Evolutionary conservation across 495 filamentous ascomycete genomes (phyloP).

Genomic region (Penicillium argentinense): DNA sequence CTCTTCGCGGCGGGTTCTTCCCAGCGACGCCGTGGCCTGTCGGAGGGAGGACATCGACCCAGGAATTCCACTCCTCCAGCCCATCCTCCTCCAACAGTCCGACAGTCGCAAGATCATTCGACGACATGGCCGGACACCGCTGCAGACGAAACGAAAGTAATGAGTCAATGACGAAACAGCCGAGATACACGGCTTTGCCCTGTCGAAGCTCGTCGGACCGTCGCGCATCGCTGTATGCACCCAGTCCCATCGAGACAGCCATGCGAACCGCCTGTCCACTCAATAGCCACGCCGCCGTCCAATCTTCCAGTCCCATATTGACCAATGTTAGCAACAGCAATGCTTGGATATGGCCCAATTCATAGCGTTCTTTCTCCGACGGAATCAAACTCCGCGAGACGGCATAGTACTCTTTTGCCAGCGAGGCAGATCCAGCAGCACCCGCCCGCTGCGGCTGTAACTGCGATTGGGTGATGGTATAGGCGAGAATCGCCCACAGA

Average conservation of each 20-base stretch:
- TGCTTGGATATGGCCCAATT: conserved; percentile 63
- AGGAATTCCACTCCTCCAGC: conserved; percentile 72
- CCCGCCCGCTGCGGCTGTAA: conserved; percentile 24
- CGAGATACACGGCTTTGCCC: conserved; percentile 54
- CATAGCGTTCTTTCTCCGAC: conserved; percentile 53
- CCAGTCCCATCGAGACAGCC: conserved; percentile 49
- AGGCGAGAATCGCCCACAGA: conserved; percentile 62
- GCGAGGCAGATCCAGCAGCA: conserved; percentile 15
- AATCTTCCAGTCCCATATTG: conserved; percentile 55
- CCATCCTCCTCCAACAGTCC: conserved; percentile 60
- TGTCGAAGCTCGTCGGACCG: conserved; percentile 42
- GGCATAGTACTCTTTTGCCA: conserved; percentile 51
- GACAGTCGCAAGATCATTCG: conserved; percentile 44
- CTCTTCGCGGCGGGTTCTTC: conserved; percentile 43
- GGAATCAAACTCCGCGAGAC: conserved; percentile 61
- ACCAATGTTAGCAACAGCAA: conserved; percentile 61
- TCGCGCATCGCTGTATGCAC: conserved; percentile 27
- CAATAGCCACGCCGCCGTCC: conserved; percentile 59
- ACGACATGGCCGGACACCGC: conserved; percentile 52
- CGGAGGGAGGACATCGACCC: conserved; percentile 55
- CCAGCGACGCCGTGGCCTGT: conserved; percentile 26
- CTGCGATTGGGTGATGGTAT: conserved; percentile 48
- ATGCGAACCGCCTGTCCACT: conserved; percentile 62
- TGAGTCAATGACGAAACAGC: conserved; percentile 67
- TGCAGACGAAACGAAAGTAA: conserved; percentile 57